phyloP scores from a whole-genome alignment of 495 filamentous ascomycete genomes.

The Aspergillus bertholletiae region DNA sequence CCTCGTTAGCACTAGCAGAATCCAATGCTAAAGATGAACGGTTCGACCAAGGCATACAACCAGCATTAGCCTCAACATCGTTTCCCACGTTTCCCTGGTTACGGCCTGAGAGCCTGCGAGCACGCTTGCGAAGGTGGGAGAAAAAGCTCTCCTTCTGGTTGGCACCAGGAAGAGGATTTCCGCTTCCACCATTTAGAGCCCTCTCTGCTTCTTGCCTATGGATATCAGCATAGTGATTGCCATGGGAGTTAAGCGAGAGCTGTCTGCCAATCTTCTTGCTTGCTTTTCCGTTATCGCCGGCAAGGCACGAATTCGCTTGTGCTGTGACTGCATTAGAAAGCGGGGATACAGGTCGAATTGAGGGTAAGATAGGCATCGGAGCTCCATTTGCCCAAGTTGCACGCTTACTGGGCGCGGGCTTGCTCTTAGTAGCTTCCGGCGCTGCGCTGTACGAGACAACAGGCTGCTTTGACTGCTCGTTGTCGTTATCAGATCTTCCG shows the following conservation, averaged over 20 bases:
- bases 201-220: conserved; percentile 90
- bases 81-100: conserved; percentile 71
- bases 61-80: conserved; percentile 87
- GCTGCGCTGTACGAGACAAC: conserved; percentile 52
- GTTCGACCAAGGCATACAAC: conserved; percentile 85
- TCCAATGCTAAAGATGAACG: conserved; percentile 83
- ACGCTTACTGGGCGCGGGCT: conserved; percentile 65
- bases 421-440: conserved; percentile 53
- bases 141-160: conserved; percentile 93
- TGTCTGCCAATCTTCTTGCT: conserved; percentile 95
- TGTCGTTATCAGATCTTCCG: conserved; percentile 56
- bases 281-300: conserved; percentile 51
- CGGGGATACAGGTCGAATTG: conserved; percentile 91
- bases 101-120: conserved; percentile 85
- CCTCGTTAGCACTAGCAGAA: conserved; percentile 44
- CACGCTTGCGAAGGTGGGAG: conserved; percentile 92
- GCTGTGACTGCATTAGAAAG: conserved; percentile 89
- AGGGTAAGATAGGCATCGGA: conserved; percentile 96
- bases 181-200: conserved; percentile 77
- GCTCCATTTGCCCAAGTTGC: conserved; percentile 88
- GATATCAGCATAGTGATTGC: conserved; percentile 82
- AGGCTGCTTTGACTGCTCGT: conserved; percentile 33
- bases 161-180: conserved; percentile 48
- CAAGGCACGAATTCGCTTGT: conserved; percentile 59
- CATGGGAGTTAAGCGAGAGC: conserved; percentile 89